Evolutionary conservation across 345 rosid species (phyloP).

Genomic region (Clausena lansium): DNA sequence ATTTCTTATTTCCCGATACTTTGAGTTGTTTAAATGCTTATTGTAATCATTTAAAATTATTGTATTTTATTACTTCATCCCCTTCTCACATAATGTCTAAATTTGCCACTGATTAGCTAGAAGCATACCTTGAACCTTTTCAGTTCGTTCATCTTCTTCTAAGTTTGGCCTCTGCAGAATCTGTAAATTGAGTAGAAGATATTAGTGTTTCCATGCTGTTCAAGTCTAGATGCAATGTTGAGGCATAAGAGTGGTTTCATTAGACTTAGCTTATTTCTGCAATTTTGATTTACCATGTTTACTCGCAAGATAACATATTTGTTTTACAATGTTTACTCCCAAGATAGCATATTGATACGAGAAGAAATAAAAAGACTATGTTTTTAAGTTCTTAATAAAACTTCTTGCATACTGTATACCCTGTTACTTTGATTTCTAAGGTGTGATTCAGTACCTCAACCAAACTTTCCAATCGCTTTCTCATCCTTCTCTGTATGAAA

Average conservation of each 20-base stretch:
- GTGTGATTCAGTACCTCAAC: slow-evolving; percentile 55
- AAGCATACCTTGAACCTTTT: slow-evolving; percentile 43
- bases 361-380: not conserved
- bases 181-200: slow-evolving; percentile 40
- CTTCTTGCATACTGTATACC: not conserved
- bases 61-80: not conserved
- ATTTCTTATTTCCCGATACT: not conserved
- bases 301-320: not conserved
- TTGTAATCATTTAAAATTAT: not conserved
- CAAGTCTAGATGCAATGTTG: not conserved
- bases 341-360: not conserved
- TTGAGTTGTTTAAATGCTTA: not conserved
- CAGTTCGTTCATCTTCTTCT: slow-evolving; percentile 35
- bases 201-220: slow-evolving; percentile 15
- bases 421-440: slow-evolving; percentile 10
- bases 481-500: slow-evolving; percentile 83
- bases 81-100: not conserved
- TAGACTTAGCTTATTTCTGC: not conserved
- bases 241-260: not conserved
- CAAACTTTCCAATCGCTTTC: slow-evolving; percentile 62
- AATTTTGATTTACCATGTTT: slow-evolving; percentile 2
- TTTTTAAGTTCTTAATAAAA: not conserved
- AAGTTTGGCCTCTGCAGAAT: slow-evolving; percentile 39
- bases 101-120: not conserved
- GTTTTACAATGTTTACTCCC: slow-evolving; percentile 2